Base-by-base conservation (phyloP, 1,139 yeast species). In the Suhomyces choctaworum region DNA sequence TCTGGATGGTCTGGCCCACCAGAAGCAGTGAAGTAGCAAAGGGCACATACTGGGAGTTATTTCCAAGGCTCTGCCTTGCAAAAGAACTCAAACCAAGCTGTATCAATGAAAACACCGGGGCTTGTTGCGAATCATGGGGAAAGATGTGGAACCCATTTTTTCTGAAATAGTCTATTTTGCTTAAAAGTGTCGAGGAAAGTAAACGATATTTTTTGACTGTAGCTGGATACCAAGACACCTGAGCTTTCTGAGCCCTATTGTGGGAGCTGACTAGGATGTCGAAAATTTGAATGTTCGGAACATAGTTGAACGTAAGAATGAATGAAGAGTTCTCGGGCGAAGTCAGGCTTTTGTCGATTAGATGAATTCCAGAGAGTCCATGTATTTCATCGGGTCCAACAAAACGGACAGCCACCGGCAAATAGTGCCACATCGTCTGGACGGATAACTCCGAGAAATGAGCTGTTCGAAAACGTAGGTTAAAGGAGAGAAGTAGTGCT, bases 331-430 rank as follows among this genome's bases (percentile, higher is more conserved):
- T n/a, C n/a, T 22, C 32, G 16, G n/a, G 27, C 4, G 22, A 9
- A 9, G n/a, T 14, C n/a, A 9, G 9, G 9, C 23, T 19, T n/a
- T 11, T 46, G 34, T 13, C 31, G 31, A 10, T 48, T 39, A 6
- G 2, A 32, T 49, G 52, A 5, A 63, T 46, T 1, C 70, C 70
- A 0, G 69, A 61, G 15, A 47, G 36, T 7, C 60, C 61, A 32
- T 53, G 47, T 4, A 40, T 42, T 1, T 50, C 52, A 2, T 45
- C 43, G 5, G 49, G 40, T 7, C 47, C 39, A 16, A 54, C 44
- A 15, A 57, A 46, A 20, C 67, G 50, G 6, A 64, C 40, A 5
- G 65, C 49, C 3, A 63, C 55, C 0, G 70, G 62, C 1, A 48
- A 38, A 29, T 53, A 57, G 14, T 35, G 37, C 65, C 65, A 32